Conservation (phyloP, 2,329 filamentous ascomycete genomes). For the Gnomoniopsis smithogilvyi region DNA sequence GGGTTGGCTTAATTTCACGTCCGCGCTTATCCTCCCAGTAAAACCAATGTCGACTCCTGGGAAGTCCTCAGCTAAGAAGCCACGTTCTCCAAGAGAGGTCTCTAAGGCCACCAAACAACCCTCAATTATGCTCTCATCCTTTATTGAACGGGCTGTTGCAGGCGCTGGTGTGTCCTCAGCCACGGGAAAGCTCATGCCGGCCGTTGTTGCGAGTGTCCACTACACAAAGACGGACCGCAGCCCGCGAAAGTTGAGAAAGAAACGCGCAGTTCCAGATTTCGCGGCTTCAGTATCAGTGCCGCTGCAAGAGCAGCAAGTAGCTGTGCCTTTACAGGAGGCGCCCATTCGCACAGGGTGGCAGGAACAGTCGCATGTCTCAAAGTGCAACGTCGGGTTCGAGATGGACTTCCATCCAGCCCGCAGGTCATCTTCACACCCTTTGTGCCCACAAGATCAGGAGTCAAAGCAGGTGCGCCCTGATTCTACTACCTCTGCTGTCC, state of each 20-base stretch:
- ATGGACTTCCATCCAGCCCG: neutral
- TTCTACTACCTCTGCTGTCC: neutral
- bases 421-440: neutral
- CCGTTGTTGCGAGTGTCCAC: slow-evolving; percentile 1
- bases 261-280: neutral
- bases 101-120: neutral
- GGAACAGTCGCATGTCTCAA: neutral
- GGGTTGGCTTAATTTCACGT: too few species aligned
- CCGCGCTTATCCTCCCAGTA: too few species aligned
- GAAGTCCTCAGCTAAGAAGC: neutral
- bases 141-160: neutral
- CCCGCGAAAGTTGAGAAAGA: slow-evolving; percentile 1
- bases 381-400: neutral
- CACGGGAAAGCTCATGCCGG: neutral
- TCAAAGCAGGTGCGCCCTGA: neutral
- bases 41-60: too few species aligned
- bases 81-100: neutral
- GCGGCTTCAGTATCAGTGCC: neutral
- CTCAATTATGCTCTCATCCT: neutral
- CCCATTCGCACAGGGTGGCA: neutral
- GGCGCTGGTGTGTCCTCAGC: neutral
- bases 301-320: neutral
- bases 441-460: neutral
- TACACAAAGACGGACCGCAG: neutral
- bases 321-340: neutral